Base-by-base conservation (phyloP, 2,329 filamentous ascomycete species). In the Plectosphaerella plurivora region DNA sequence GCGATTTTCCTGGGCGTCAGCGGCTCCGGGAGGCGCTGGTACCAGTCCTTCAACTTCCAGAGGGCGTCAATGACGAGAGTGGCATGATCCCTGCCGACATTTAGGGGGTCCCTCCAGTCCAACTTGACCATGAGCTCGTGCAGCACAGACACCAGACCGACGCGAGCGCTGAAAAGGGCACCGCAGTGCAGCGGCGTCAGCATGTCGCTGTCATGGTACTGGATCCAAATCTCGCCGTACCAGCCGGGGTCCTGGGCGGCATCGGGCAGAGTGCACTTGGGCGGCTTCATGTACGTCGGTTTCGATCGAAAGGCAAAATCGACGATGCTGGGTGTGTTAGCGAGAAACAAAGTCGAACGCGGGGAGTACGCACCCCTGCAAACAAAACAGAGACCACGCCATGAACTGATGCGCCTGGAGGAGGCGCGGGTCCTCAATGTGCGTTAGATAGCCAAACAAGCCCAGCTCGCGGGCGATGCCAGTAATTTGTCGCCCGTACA, bases 161-260 rank as follows among this genome's bases (percentile, higher is more conserved):
- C 28, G 28, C 11, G 28, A 8, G 28, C 28, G 2, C 7, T 33
- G 45, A 72, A 64, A 3, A 66, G 51, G 1, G 64, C 53, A 1
- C 64, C 63, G 48, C 66, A 63, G 15, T 59, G 49, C 1, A 57
- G 58, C 0, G 64, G 56, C 7, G 59, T 56, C 1, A 63, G 57
- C 1, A 53, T 54, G 0, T 57, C 44, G 10, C 55, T 58, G 7
- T 59, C 35, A 0, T 70, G 69, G 49, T 73, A 73, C 16, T 60
- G 66, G 1, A 72, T 51, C 61, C 61, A 66, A 3, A 69, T 57
- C 44, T 73, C 69, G 5, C 68, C 67, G 28, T 69, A 72, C 60
- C 63, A 72, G 0, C 49, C 45, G 0, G 55, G 2, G 8, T 64
- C 55, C 1, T 59, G 11, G 3, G 51, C 47, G 0, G 62, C 54